Base-by-base conservation (phyloP, 106 monocot genomes). In the Posidonia australis region DNA sequence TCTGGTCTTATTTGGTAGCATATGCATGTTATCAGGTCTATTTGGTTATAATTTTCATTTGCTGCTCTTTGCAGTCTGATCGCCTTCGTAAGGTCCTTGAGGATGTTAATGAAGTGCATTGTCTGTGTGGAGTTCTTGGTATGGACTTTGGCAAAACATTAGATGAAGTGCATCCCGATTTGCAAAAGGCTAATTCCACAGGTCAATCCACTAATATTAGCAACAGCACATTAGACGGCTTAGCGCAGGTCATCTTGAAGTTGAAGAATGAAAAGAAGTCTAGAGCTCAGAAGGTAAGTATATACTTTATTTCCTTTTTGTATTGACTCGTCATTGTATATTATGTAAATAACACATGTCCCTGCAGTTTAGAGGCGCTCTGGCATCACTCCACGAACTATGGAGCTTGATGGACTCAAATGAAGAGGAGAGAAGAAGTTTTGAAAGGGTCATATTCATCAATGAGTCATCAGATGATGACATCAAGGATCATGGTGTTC, bases 361-460 rank as follows among this genome's bases (percentile, higher is more conserved):
- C n/a, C 5, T 66, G 9, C 49, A 94, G 89, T 62, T 94, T 71
- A 71, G 78, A 74, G 84, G 83, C 59, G 82, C 65, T 66, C 58
- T 84, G 55, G 49, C 76, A 63, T 67, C 74, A 10, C 70, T 94
- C 11, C 67, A 79, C 31, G 75, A 86, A 64, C 82, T 94, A 14
- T 94, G 93, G 93, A 86, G 80, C 54, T 59, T 94, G 52, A 84
- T 94, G 93, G 86, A 86, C 58, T 79, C 89, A 58, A 57, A 81
- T 48, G 77, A 82, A 59, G 80, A 86, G 68, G 89, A 94, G 55
- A 81, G 70, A 53, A 66, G 60, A 46, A 59, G 54, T 64, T 89
- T 86, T 64, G 73, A 63, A 69, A 89, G 65, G 70, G 25, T 90
- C n/a, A 67, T 62, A 32, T 71, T 66, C 27, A 62, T 84, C 47